Conservation (phyloP, 2,329 filamentous ascomycete species). For the Ophiostoma tasmaniense region DNA sequence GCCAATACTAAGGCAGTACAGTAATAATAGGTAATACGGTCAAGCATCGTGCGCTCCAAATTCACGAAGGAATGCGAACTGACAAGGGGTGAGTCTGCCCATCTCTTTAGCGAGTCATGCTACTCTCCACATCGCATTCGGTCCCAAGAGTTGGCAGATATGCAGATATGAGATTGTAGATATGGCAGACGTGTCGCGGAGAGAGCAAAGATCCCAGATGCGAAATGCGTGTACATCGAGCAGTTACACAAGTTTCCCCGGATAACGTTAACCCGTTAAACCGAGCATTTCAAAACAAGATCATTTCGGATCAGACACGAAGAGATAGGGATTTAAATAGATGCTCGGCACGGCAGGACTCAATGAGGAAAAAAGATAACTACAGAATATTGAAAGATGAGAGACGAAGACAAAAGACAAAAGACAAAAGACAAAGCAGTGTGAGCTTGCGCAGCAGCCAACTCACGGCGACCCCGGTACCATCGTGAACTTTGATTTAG, state of each 20-base stretch:
- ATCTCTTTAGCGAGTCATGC: not conserved
- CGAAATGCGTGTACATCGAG: not conserved
- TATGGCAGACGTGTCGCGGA: not conserved
- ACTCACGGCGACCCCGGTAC: not conserved
- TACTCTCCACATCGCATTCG: not conserved
- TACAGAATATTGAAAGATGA: too few relatives aligned
- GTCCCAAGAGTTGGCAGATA: not conserved
- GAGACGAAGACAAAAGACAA: too few relatives aligned
- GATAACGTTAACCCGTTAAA: not conserved
- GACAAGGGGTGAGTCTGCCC: not conserved
- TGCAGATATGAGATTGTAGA: not conserved
- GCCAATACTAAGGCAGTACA: not conserved
- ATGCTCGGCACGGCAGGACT: not conserved
- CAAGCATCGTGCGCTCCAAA: not conserved
- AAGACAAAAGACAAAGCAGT: not conserved
- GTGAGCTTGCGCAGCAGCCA: not conserved
- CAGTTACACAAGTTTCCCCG: constrained; percentile 7
- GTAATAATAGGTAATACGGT: not conserved
- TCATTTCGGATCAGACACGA: not conserved
- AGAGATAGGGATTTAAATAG: not conserved
- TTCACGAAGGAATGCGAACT: not conserved
- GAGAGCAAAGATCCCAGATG: not conserved
- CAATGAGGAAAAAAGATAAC: not conserved
- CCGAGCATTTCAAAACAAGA: not conserved
- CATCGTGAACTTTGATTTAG: not conserved